Evolutionary conservation across 306 rosid genomes (phyloP), one percentile per base, ranked within the genome.

Genomic region (Cyamopsis tetragonoloba): DNA sequence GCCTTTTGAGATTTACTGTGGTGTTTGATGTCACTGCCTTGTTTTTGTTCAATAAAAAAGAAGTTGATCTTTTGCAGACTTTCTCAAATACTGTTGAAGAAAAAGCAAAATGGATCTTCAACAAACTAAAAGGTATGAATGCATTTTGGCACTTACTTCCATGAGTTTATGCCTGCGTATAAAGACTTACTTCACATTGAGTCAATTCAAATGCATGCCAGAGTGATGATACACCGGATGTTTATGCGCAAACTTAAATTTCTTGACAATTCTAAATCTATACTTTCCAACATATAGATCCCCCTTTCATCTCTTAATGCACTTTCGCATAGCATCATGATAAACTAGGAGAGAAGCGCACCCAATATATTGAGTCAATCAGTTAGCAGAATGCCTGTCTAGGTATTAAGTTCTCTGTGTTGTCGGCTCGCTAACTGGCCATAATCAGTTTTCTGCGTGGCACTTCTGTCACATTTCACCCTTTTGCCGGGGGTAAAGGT

Each of bases 51-150:
- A 68, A 53, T 14, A 6, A 15, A 28, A 60, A 12, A 10, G 10
- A 15, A 20, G 50, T 41, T 50, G 20, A 58, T 66, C 49, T 44
- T 58, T 78, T 83, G 79, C 85, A 93, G 98, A 84, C 87, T 70
- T 81, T 93, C 72, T 89, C 98, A 22, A 93, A 31, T 38, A 88
- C 98, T 0, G 97, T 93, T 34, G 98, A 93, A 80, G 96, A 89
- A 71, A 93, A 93, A 83, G 98, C 98, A 7, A 93, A 90, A 80
- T 93, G 98, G 98, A 34, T 93, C 71, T 93, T 93, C 83, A 88
- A 89, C 90, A 93, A 93, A 63, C 83, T 93, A 15, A 93, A 93
- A 93, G 98, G 98, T 92, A 73, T 41, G 46, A 19, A 41, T 46
- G 24, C 1, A 13, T 63, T 39, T 48, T 42, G 18, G 62, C 46